A percentile compares a stretch with the other conserved stretches of the same genome.
These are phyloP conservation scores for Tilletiaria anomala DNA, from an alignment of 1,284 basidiomycete genomes.

Conservation along the genomic window DNA sequence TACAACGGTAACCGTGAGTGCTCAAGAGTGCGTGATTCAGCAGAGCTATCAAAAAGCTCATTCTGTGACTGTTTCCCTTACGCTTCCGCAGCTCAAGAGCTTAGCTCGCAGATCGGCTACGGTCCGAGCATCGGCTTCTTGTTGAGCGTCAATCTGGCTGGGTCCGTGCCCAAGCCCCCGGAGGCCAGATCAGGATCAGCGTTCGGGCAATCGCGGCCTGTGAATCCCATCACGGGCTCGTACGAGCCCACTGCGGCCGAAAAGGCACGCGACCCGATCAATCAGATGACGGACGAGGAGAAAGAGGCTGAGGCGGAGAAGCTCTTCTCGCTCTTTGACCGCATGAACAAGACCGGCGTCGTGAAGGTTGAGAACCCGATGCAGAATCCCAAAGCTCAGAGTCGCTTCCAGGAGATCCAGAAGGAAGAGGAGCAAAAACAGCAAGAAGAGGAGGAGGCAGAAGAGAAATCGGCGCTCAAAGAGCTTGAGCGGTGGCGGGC, in stretches of 20 bases:
- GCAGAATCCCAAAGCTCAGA: too few relatives aligned
- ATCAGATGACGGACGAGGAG: conserved; percentile 20
- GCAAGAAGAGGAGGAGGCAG: too few relatives aligned
- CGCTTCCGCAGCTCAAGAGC: conserved; percentile 4
- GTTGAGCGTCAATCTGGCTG: too few relatives aligned
- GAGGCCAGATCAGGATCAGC: too few relatives aligned
- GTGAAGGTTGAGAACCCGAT: conserved; percentile 20
- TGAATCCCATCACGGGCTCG: conserved; percentile 28
- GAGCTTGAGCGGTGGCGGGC: too few relatives aligned
- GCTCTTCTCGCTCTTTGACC: conserved; percentile 27
- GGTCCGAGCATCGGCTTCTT: conserved; percentile 31
- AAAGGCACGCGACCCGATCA: conserved; percentile 10
- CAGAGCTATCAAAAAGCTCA: not conserved
- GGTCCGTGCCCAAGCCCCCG: too few relatives aligned
- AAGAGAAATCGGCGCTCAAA: too few relatives aligned
- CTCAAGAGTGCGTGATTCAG: not conserved
- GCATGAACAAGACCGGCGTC: conserved; percentile 22
- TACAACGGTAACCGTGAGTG: conserved; percentile 10
- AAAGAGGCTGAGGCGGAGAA: conserved; percentile 26
- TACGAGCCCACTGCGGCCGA: conserved; percentile 15
- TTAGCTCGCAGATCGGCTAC: conserved; percentile 22
- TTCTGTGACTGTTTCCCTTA: not conserved
- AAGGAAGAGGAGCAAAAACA: too few relatives aligned
- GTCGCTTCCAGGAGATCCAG: too few relatives aligned
- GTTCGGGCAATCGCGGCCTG: not conserved